A percentile compares a stretch with the other conserved stretches of the same genome.
phyloP scores from a whole-genome alignment of 2,329 filamentous ascomycete species.

The Chrysoporthe cubensis region DNA sequence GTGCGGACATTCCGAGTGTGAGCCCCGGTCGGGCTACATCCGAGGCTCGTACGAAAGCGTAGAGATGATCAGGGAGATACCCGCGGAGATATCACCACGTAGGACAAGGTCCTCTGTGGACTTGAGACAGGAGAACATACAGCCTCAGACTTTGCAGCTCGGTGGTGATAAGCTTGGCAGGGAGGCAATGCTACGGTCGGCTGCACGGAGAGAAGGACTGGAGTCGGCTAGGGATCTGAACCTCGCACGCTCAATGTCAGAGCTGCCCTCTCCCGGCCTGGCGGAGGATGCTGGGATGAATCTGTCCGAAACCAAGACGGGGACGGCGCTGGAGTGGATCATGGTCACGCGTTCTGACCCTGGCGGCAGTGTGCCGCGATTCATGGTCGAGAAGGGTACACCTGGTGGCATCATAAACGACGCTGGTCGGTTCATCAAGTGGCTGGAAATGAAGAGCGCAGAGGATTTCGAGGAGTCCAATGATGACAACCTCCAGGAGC shows the following conservation, averaged over 20 bases:
- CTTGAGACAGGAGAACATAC: constrained; percentile 39
- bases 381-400: constrained; percentile 89
- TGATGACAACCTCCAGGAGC: constrained; percentile 31
- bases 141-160: constrained; percentile 33
- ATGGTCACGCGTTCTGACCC: constrained; percentile 92
- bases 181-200: constrained; percentile 50
- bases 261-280: constrained; percentile 19
- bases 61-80: constrained; percentile 86
- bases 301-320: constrained; percentile 33
- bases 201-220: constrained; percentile 35
- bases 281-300: constrained; percentile 17
- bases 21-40: constrained; percentile 72
- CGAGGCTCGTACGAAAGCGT: constrained; percentile 89
- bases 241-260: constrained; percentile 15
- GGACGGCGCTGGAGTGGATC: constrained; percentile 76
- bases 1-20: constrained; percentile 74
- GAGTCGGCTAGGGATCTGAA: constrained; percentile 8
- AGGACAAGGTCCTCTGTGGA: constrained; percentile 51
- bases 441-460: constrained; percentile 55
- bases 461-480: constrained; percentile 39
- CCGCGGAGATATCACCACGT: constrained; percentile 51
- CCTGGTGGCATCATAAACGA: constrained; percentile 80
- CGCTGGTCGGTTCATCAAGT: constrained; percentile 80
- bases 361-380: constrained; percentile 83
- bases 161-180: constrained; percentile 36